These are phyloP conservation scores for Heterococcus sp. DNA, from an alignment of 108 stramenopile genomes.

Conservation along the genomic window DNA sequence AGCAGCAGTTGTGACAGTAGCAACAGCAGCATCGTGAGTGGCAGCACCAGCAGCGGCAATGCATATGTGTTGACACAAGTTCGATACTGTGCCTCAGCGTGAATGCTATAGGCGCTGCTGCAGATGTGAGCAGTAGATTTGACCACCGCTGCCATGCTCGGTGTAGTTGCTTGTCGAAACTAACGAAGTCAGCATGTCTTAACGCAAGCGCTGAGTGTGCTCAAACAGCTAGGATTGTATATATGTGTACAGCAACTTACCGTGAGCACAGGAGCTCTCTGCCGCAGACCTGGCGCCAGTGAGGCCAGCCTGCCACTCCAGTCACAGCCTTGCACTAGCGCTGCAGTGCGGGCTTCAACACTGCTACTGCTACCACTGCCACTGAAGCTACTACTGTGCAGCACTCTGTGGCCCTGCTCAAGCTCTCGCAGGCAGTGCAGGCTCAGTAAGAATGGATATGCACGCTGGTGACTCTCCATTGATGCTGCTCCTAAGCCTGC, in stretches of 20 bases:
- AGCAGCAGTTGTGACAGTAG: too few relatives aligned
- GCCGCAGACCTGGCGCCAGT: not conserved
- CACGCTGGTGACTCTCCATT: constrained; percentile 48
- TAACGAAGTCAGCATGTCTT: not conserved
- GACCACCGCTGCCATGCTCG: not conserved
- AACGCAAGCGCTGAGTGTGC: not conserved
- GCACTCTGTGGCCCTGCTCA: not conserved
- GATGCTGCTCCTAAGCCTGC: constrained; percentile 43
- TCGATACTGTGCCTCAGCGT: too few relatives aligned
- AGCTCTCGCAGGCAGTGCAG: constrained; percentile 29
- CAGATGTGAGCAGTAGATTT: not conserved
- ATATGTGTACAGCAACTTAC: not conserved
- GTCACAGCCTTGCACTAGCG: not conserved
- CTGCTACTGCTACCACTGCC: not conserved
- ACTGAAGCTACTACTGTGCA: not conserved
- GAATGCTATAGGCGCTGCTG: not conserved
- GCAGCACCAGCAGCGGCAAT: too few relatives aligned
- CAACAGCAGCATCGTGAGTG: too few relatives aligned
- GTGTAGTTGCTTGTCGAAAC: not conserved
- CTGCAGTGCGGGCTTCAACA: not conserved
- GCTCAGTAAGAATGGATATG: constrained; percentile 47
- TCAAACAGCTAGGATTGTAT: not conserved
- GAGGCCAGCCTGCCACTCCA: not conserved
- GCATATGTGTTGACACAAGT: too few relatives aligned
- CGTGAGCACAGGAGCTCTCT: not conserved